These are phyloP conservation scores for Dioszegia hungarica DNA, from an alignment of 768 basidiomycete species.

Conservation along the genomic window DNA sequence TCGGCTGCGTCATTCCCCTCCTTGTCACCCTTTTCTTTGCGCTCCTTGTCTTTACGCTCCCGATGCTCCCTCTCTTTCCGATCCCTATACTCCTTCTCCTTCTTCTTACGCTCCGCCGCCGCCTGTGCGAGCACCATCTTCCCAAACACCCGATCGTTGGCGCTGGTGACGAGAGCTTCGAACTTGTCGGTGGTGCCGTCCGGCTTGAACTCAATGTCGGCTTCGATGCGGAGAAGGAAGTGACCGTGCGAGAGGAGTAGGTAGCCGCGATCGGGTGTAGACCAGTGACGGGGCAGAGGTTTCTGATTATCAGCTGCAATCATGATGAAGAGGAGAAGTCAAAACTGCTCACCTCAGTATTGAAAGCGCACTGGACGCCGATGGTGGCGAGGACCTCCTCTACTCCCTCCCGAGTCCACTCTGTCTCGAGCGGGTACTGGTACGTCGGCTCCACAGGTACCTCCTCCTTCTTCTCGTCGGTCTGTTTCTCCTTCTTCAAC, in stretches of 20 bases:
- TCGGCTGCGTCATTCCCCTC: slow-evolving; percentile 6
- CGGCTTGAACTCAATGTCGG: slow-evolving; percentile 27
- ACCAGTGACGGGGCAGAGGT: slow-evolving; percentile 20
- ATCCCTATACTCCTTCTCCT: slow-evolving; percentile 36
- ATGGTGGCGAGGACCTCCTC: slow-evolving; percentile 31
- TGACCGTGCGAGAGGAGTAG: slow-evolving; percentile 24
- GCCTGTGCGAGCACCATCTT: slow-evolving; percentile 33
- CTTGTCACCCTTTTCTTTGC: slow-evolving; percentile 9
- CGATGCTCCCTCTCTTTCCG: slow-evolving; percentile 30
- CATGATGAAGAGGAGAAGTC: neutral
- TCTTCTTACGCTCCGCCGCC: slow-evolving; percentile 23
- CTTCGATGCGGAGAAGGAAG: slow-evolving; percentile 31
- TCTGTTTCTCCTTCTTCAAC: too few relatives aligned
- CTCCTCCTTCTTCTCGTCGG: slow-evolving; percentile 2
- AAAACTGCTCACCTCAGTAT: slow-evolving; percentile 25
- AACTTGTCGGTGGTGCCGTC: slow-evolving; percentile 24
- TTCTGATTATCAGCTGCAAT: slow-evolving; percentile 16
- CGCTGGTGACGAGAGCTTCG: slow-evolving; percentile 28
- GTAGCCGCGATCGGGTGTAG: slow-evolving; percentile 15
- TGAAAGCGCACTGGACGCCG: slow-evolving; percentile 37
- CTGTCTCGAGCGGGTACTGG: neutral
- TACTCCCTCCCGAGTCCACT: slow-evolving; percentile 23
- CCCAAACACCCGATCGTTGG: slow-evolving; percentile 37
- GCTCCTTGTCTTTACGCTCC: slow-evolving; percentile 18
- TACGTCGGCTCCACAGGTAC: neutral